phyloP scores from a whole-genome alignment of 306 rosid species.

The Geum urbanum region DNA sequence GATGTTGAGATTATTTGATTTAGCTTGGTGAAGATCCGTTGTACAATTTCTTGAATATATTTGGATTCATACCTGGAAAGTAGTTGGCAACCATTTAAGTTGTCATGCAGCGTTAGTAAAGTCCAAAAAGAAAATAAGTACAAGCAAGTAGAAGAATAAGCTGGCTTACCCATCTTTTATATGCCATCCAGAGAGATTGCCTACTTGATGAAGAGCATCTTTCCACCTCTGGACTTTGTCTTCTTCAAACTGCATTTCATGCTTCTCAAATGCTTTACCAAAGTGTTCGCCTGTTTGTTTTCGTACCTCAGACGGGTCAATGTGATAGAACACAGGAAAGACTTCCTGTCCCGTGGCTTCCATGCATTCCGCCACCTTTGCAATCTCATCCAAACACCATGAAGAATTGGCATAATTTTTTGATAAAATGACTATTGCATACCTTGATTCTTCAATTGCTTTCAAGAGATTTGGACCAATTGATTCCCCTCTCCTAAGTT shows the following conservation, averaged over 20 bases:
- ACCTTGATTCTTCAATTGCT: not conserved
- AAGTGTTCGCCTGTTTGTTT: not conserved
- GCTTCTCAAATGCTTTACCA: not conserved
- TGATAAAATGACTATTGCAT: not conserved
- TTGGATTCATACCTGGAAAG: not conserved
- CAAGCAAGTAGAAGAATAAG: no score
- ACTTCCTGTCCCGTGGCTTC: not conserved
- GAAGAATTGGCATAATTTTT: not conserved
- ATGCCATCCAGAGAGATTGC: slow-evolving; percentile 1
- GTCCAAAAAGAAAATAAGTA: no score
- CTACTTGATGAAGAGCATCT: not conserved
- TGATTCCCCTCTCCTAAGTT: not conserved
- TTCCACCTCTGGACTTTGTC: not conserved
- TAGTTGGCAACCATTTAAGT: no score
- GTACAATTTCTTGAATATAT: not conserved
- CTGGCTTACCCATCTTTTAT: no score
- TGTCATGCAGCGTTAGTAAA: no score
- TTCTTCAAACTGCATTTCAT: not conserved
- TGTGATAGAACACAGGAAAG: not conserved
- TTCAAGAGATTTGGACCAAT: not conserved
- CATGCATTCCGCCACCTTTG: not conserved
- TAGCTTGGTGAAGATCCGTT: not conserved
- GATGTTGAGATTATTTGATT: not conserved
- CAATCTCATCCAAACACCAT: slow-evolving; percentile 6
- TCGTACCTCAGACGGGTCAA: not conserved